Conservation (phyloP, 352 stramenopile genomes). For the Phytophthora idaei region DNA sequence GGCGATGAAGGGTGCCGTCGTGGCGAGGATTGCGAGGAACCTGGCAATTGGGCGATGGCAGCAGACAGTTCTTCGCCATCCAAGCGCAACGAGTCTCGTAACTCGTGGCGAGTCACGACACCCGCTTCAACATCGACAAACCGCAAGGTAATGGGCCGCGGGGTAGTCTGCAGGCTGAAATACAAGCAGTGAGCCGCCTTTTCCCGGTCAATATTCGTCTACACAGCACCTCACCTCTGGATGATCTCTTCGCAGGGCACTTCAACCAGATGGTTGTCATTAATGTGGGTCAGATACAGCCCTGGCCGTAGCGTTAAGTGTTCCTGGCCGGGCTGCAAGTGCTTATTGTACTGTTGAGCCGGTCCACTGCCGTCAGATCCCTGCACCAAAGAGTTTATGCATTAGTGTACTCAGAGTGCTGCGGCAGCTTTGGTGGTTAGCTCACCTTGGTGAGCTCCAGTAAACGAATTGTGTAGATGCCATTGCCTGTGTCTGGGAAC, state of each 20-base stretch:
- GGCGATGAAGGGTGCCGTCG: conserved; percentile 24
- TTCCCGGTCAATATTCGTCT: neutral
- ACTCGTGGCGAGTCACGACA: conserved; percentile 75
- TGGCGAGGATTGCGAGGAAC: conserved; percentile 19
- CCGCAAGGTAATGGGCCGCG: conserved; percentile 63
- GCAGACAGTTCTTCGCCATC: conserved; percentile 39
- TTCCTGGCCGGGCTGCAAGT: conserved; percentile 56
- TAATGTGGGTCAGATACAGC: conserved; percentile 85
- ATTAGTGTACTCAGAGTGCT: neutral
- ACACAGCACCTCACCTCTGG: conserved; percentile 34
- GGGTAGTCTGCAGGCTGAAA: conserved; percentile 54
- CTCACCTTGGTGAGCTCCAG: conserved; percentile 72
- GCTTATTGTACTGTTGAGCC: conserved; percentile 75
- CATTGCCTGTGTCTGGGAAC: conserved; percentile 83
- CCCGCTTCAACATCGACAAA: conserved; percentile 83
- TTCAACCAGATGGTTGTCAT: conserved; percentile 68
- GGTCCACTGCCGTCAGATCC: conserved; percentile 51
- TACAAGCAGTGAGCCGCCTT: neutral
- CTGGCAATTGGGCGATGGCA: conserved; percentile 25
- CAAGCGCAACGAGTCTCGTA: conserved; percentile 65
- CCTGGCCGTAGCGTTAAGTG: conserved; percentile 70
- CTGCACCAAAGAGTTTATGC: conserved; percentile 20
- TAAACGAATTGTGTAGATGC: conserved; percentile 82
- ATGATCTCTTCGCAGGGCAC: conserved; percentile 75
- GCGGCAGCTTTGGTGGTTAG: neutral